These are phyloP conservation scores for Mucor irregularis DNA, from an alignment of 371 early-diverging fungal species.

Conservation along the genomic window DNA sequence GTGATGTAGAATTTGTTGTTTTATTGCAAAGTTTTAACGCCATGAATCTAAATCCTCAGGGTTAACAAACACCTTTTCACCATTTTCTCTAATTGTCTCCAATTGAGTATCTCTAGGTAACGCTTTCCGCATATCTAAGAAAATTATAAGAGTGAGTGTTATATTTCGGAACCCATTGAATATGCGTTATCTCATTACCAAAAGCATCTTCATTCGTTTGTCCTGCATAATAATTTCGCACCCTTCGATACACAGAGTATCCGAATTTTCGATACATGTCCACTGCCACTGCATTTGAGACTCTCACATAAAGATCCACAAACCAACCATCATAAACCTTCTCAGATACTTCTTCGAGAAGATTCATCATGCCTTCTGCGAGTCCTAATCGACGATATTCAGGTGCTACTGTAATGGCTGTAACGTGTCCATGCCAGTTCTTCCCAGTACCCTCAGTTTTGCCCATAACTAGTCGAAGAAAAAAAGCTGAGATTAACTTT, in stretches of 20 bases:
- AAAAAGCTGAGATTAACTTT: background rate
- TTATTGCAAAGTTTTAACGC: slow-evolving; percentile 33
- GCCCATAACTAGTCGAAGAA: slow-evolving; percentile 77
- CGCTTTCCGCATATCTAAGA: slow-evolving; percentile 88
- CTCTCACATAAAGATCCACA: slow-evolving; percentile 97
- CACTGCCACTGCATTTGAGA: slow-evolving; percentile 94
- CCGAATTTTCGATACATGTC: slow-evolving; percentile 95
- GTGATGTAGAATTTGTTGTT: no score
- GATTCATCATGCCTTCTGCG: slow-evolving; percentile 88
- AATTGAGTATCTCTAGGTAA: slow-evolving; percentile 74
- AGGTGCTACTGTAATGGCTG: slow-evolving; percentile 97
- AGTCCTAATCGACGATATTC: slow-evolving; percentile 92
- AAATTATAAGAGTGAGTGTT: background rate
- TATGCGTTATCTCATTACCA: slow-evolving; percentile 63
- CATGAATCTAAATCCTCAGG: slow-evolving; percentile 61
- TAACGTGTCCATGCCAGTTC: slow-evolving; percentile 98
- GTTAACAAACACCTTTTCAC: slow-evolving; percentile 58
- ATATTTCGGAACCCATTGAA: no score
- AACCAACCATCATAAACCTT: slow-evolving; percentile 93
- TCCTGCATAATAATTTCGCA: slow-evolving; percentile 89
- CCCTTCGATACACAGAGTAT: slow-evolving; percentile 90
- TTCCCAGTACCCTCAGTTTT: slow-evolving; percentile 92
- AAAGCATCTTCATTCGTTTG: slow-evolving; percentile 77
- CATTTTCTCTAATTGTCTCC: slow-evolving; percentile 65
- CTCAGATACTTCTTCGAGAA: slow-evolving; percentile 93